Evolutionary conservation across 2,329 filamentous ascomycete genomes (phyloP).

Genomic region (Penicillium sp.): DNA sequence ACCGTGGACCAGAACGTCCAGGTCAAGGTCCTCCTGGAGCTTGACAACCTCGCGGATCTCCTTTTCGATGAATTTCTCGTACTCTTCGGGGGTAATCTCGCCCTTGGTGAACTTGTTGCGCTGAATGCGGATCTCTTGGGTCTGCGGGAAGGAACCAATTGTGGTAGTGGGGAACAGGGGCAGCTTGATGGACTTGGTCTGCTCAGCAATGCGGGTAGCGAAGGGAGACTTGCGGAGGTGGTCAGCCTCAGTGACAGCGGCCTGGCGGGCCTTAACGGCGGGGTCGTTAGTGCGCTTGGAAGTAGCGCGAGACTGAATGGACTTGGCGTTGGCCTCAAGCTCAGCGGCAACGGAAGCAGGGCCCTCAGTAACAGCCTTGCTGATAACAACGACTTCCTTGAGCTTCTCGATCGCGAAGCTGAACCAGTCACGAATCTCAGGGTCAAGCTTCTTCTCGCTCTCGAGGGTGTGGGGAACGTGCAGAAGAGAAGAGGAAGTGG

Average conservation of each 20-base stretch:
- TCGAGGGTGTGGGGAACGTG: slow-evolving; percentile 98
- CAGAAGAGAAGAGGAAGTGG: slow-evolving; percentile 95
- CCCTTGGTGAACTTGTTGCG: slow-evolving; percentile 99
- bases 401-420: slow-evolving; percentile 97
- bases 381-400: slow-evolving; percentile 84
- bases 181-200: slow-evolving; percentile 90
- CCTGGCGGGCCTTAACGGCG: slow-evolving; percentile 94
- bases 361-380: slow-evolving; percentile 95
- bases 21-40: slow-evolving; percentile 96
- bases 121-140: slow-evolving; percentile 95
- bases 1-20: slow-evolving; percentile 97
- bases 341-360: slow-evolving; percentile 82
- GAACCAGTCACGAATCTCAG: slow-evolving; percentile 97
- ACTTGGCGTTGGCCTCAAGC: slow-evolving; percentile 97
- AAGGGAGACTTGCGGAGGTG: slow-evolving; percentile 95
- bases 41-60: slow-evolving; percentile 95
- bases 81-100: slow-evolving; percentile 88
- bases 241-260: slow-evolving; percentile 78
- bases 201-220: slow-evolving; percentile 79
- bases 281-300: slow-evolving; percentile 97
- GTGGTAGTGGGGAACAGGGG: slow-evolving; percentile 98
- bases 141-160: slow-evolving; percentile 99
- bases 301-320: slow-evolving; percentile 84
- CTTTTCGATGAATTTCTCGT: slow-evolving; percentile 99
- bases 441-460: slow-evolving; percentile 97